Evolutionary conservation across 805 yeast genomes (phyloP).

Genomic region (Cyberlindnera mississippiensis): DNA sequence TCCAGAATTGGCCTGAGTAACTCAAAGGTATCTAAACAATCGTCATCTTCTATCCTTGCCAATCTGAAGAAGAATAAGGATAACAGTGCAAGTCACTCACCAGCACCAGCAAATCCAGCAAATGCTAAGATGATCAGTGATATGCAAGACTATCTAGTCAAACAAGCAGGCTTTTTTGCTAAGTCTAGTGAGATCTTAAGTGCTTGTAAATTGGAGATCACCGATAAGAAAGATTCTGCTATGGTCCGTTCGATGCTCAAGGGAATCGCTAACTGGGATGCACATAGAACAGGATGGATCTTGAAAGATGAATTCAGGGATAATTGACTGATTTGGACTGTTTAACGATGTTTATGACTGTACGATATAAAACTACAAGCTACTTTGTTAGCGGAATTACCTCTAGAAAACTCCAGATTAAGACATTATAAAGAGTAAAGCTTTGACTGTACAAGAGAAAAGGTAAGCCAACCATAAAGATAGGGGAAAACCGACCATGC

Average conservation of each 20-base stretch:
- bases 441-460: slow-evolving; percentile 4
- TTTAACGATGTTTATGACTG: too few species aligned
- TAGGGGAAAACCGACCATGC: not conserved
- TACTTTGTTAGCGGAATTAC: too few species aligned
- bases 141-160: slow-evolving; percentile 38
- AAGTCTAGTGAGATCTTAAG: slow-evolving; percentile 46
- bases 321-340: not conserved
- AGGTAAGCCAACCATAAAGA: not conserved
- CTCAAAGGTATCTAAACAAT: slow-evolving; percentile 11
- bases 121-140: slow-evolving; percentile 29
- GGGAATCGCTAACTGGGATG: slow-evolving; percentile 66
- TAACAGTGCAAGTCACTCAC: not conserved
- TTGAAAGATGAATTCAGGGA: slow-evolving; percentile 49
- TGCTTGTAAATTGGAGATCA: slow-evolving; percentile 35
- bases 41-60: slow-evolving; percentile 49
- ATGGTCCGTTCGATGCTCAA: slow-evolving; percentile 64
- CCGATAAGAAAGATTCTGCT: slow-evolving; percentile 51
- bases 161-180: slow-evolving; percentile 37
- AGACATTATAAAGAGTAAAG: not conserved
- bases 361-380: too few species aligned
- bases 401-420: too few species aligned
- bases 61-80: slow-evolving; percentile 42
- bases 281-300: slow-evolving; percentile 56
- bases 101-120: slow-evolving; percentile 4
- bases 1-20: slow-evolving; percentile 15